Base-by-base conservation (phyloP, 139 green algal genomes). In the Desmodesmus armatus region DNA sequence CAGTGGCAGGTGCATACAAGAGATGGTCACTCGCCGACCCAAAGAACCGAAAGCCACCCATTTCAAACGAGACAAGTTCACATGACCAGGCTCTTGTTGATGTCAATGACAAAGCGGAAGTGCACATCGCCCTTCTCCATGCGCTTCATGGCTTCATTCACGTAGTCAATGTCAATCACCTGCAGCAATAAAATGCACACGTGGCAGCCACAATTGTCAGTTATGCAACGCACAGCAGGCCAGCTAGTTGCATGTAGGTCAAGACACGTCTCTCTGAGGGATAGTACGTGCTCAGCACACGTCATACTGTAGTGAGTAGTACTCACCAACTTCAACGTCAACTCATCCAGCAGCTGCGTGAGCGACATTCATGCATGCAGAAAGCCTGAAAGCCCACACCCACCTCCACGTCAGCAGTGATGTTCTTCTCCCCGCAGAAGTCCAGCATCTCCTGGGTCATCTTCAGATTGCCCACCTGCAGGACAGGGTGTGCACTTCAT, bases 361-460 rank as follows among this genome's bases (percentile, higher is more conserved):
- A n/a, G n/a, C n/a, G n/a, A n/a, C n/a, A n/a, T n/a, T n/a, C n/a
- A n/a, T n/a, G n/a, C n/a, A n/a, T n/a, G 47, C 47, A 55, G 47
- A 55, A 55, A 55, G 47, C 47, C 47, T 21, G 47, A 7, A 55
- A 55, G 13, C 51, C 41, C 69, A 44, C 40, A 35, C 65, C 41
- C 51, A 82, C 74, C 85, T 94, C 89, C 9, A 92, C 72, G 11
- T 83, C 35, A 5, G 84, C 17, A 27, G 55, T 63, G 39, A 96
- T 90, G 80, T 89, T 87, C 37, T 96, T 78, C 85, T 95, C 63
- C 3, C 62, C 89, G 35, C 91, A 95, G 76, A 96, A 96, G 83
- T 96, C 88, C 3, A 95, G 84, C 91, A 94, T 93, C 75, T 94
- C 92, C 82, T 96, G 94, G 0, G 93, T 96, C 87, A 95, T 92